Evolutionary conservation across 768 basidiomycete species (phyloP).

Genomic region (Kondoa malvinella): DNA sequence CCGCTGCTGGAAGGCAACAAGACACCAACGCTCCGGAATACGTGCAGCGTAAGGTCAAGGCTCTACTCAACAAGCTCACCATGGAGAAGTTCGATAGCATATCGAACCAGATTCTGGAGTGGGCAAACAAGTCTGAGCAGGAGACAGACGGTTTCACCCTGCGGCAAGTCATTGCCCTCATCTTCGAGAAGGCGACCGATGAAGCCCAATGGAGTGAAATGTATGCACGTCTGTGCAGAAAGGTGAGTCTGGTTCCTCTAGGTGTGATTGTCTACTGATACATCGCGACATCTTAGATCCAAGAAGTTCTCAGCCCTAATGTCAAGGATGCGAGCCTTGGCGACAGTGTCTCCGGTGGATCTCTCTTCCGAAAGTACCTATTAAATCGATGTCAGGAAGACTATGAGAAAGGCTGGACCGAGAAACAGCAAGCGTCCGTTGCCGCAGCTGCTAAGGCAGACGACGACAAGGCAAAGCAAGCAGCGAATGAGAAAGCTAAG

Average conservation of each 20-base stretch:
- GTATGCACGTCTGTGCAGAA: conserved; percentile 86
- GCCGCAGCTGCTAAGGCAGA: conserved; percentile 67
- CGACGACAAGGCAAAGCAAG: conserved; percentile 24
- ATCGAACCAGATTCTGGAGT: conserved; percentile 80
- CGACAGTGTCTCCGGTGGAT: conserved; percentile 78
- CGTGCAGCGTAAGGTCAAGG: conserved; percentile 84
- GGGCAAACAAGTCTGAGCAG: conserved; percentile 83
- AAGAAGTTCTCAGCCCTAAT: conserved; percentile 71
- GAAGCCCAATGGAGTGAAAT: conserved; percentile 92
- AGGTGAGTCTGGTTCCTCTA: conserved; percentile 54
- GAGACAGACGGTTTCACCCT: conserved; percentile 87
- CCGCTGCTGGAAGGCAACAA: conserved; percentile 23
- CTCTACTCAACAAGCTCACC: conserved; percentile 81
- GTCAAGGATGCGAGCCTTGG: conserved; percentile 57
- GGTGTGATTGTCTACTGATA: conserved; percentile 36
- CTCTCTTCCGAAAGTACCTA: conserved; percentile 90
- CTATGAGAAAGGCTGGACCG: conserved; percentile 88
- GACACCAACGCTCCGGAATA: conserved; percentile 54
- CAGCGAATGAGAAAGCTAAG: conserved; percentile 22
- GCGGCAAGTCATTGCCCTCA: conserved; percentile 85
- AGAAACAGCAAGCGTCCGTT: conserved; percentile 67
- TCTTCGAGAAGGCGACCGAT: conserved; percentile 94
- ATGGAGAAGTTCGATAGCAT: conserved; percentile 94
- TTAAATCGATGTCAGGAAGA: conserved; percentile 94
- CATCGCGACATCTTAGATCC: conserved; percentile 42